phyloP scores from a whole-genome alignment of 306 rosid genomes.

The Cicer chorassanicum region DNA sequence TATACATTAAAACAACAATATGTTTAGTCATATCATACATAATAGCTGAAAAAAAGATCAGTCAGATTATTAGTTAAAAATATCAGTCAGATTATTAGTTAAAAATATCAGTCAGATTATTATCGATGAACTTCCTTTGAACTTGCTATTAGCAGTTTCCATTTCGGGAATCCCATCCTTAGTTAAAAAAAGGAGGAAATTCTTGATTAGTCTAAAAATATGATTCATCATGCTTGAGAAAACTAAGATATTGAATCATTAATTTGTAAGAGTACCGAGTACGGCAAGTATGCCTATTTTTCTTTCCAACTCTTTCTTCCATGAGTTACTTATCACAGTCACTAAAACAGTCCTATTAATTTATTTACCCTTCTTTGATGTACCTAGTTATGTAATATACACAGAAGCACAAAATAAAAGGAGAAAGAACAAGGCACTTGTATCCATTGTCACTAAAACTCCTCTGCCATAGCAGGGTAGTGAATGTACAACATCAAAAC shows the following conservation, averaged over 20 bases:
- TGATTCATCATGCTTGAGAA: slow-evolving; percentile 18
- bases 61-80: slow-evolving; percentile 28
- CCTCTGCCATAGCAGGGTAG: neutral
- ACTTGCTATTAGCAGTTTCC: slow-evolving; percentile 24
- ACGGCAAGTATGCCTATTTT: neutral
- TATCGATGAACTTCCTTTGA: slow-evolving; percentile 26
- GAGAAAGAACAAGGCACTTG: neutral
- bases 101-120: slow-evolving; percentile 21
- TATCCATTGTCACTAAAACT: neutral
- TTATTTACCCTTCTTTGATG: slow-evolving; percentile 16
- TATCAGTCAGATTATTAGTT: slow-evolving; percentile 5
- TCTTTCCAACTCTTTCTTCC: neutral
- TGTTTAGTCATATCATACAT: slow-evolving; percentile 2
- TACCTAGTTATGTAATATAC: neutral
- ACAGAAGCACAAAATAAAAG: neutral
- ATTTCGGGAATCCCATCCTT: slow-evolving; percentile 32
- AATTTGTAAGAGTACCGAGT: neutral
- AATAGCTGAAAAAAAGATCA: neutral
- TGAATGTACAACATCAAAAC: neutral
- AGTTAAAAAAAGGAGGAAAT: slow-evolving; percentile 14
- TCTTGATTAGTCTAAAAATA: slow-evolving; percentile 18
- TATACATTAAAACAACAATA: slow-evolving; percentile 1
- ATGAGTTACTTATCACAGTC: slow-evolving; percentile 27
- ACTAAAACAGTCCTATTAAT: slow-evolving; percentile 19
- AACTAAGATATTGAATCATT: slow-evolving; percentile 31